Evolutionary conservation across 441 rosid species (phyloP).

Genomic region (Eruca vesicaria): DNA sequence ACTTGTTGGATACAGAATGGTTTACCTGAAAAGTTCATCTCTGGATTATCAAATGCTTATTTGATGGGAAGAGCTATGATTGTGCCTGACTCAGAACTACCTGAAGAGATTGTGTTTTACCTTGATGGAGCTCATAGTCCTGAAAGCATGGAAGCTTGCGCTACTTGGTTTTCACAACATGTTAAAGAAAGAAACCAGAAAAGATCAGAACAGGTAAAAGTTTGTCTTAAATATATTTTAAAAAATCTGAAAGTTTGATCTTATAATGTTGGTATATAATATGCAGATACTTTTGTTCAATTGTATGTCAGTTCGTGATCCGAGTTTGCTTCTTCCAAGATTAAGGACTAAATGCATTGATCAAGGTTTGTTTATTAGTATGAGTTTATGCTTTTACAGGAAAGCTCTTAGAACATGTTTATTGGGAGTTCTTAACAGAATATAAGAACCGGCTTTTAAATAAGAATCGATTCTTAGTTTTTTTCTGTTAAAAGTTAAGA

Average conservation of each 20-base stretch:
- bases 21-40: slow-evolving; percentile 72
- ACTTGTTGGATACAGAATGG: slow-evolving; percentile 46
- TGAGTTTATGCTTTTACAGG: background rate
- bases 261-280: background rate
- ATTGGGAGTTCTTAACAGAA: too few species aligned
- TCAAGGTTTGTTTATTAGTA: slow-evolving; percentile 49
- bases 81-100: slow-evolving; percentile 56
- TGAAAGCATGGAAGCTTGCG: slow-evolving; percentile 92
- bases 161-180: slow-evolving; percentile 74
- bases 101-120: slow-evolving; percentile 72
- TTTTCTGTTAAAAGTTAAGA: too few species aligned
- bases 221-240: background rate
- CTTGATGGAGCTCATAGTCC: slow-evolving; percentile 98
- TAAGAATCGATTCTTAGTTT: too few species aligned
- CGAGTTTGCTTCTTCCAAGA: slow-evolving; percentile 79
- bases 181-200: slow-evolving; percentile 23
- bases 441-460: too few species aligned
- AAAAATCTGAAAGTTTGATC: background rate
- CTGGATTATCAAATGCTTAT: slow-evolving; percentile 72
- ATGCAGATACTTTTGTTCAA: slow-evolving; percentile 87
- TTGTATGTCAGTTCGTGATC: slow-evolving; percentile 96
- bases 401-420: too few species aligned
- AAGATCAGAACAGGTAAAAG: slow-evolving; percentile 56
- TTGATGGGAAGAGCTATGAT: slow-evolving; percentile 88
- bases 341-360: slow-evolving; percentile 66